phyloP scores from a whole-genome alignment of 225 moss, liverwort and hornwort genomes.

The Ulota crispa region DNA sequence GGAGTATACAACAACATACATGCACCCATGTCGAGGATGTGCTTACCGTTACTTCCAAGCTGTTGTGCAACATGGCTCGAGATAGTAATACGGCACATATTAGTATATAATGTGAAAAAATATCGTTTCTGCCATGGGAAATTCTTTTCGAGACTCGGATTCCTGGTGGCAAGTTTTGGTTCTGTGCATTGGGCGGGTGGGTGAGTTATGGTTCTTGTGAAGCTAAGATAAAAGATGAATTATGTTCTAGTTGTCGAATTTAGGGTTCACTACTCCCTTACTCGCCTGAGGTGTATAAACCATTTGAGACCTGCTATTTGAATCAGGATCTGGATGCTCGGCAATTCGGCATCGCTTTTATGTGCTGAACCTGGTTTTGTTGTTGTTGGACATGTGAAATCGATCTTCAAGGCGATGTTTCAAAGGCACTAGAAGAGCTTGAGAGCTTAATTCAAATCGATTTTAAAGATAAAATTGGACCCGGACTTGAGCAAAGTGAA shows the following conservation, averaged over 20 bases:
- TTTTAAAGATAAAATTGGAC: slow-evolving; percentile 52
- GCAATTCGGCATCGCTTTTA: neutral
- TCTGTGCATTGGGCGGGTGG: too few relatives aligned
- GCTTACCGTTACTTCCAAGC: too few relatives aligned
- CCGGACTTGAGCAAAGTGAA: slow-evolving; percentile 51
- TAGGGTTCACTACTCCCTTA: neutral
- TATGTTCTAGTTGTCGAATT: neutral
- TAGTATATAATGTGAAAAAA: neutral
- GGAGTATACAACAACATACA: neutral
- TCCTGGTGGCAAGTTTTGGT: too few relatives aligned
- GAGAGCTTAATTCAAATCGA: slow-evolving; percentile 62
- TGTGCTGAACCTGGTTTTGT: slow-evolving; percentile 8
- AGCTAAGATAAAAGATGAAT: neutral
- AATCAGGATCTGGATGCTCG: neutral
- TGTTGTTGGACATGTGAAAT: slow-evolving; percentile 35
- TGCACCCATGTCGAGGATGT: neutral
- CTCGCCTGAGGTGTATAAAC: neutral
- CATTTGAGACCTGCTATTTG: neutral
- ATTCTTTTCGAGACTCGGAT: too few relatives aligned
- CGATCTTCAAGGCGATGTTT: slow-evolving; percentile 63
- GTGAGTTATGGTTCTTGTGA: neutral
- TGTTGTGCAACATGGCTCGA: neutral
- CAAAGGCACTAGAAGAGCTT: slow-evolving; percentile 61
- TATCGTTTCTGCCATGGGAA: neutral
- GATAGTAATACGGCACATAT: neutral